Conservation (phyloP, 352 stramenopile genomes). For the Globisporangium abappressorium region DNA sequence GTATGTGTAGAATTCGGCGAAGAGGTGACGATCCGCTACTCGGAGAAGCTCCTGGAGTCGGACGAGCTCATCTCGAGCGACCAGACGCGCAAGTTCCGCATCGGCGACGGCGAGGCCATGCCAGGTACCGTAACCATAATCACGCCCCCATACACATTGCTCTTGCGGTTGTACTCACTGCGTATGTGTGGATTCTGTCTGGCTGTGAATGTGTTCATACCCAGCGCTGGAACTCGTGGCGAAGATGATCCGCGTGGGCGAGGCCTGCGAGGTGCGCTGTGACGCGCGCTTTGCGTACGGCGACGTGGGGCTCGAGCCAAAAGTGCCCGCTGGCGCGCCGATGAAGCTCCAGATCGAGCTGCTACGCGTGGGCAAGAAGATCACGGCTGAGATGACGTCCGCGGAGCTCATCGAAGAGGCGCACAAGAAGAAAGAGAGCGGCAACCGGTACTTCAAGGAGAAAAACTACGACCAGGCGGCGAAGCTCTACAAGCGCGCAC, state of each 20-base stretch:
- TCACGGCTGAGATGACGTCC: conserved; percentile 18
- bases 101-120: conserved; percentile 80
- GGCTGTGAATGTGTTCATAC: no score
- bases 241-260: no score
- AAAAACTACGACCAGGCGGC: conserved; percentile 83
- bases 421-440: conserved; percentile 81
- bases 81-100: conserved; percentile 67
- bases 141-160: no score
- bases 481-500: conserved; percentile 80
- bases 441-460: conserved; percentile 77
- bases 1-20: conserved; percentile 64
- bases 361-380: no score
- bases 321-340: no score
- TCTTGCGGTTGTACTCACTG: no score
- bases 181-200: no score
- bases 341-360: no score
- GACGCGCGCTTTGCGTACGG: no score
- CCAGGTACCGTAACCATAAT: conserved; percentile 34
- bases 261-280: no score
- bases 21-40: conserved; percentile 74
- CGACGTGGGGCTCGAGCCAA: no score
- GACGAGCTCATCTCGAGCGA: conserved; percentile 38
- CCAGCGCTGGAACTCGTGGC: no score
- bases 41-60: conserved; percentile 46
- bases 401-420: conserved; percentile 72